Evolutionary conservation across 768 basidiomycete species (phyloP), one percentile per base, ranked within the genome.

Genomic region (Coprinopsis cinerea): DNA sequence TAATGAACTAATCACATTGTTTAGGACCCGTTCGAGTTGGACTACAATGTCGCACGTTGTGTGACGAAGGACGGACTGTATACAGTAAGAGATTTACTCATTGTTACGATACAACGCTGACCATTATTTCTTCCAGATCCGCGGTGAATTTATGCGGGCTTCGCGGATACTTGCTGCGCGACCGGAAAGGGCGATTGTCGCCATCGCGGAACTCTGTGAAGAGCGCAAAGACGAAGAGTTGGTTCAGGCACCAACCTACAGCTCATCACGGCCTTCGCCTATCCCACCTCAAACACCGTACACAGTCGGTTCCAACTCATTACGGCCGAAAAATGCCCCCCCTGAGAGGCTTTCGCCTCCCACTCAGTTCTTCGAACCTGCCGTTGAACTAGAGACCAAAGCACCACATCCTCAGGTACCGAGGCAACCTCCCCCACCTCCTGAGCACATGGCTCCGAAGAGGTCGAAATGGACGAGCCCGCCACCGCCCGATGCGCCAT

Each of bases 141-240:
- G 95, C 13, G 94, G 95, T 7, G 95, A 98, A 70, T 95, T 99
- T 65, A 95, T 95, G 91, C 85, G 95, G 28, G 95, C 94, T 3
- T 83, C 86, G 20, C 78, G 92, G 48, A 89, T 98, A 49, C 73
- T 99, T 27, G 75, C 83, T 10, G 71, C 75, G 54, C 85, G 86
- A 25, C 91, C 89, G 1, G 87, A 88, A 48, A 83, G 89, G 43
- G 90, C 88, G 6, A 80, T 88, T 26, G 66, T 85, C 17, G 88
- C 90, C 3, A 74, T 98, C 15, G 83, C 92, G 1, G 87, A 93
- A 56, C 80, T 99, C 11, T 96, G 94, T 59, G 90, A 92, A 59
- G 94, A 97, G 64, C 83, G 92, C 20, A 82, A 82, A 48, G 80
- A 78, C 25, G 82, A 83, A 59, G 78, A 81, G 50, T 71, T 81